Base-by-base conservation (phyloP, 2,329 filamentous ascomycete genomes). In the Aphanoascus verrucosus region DNA sequence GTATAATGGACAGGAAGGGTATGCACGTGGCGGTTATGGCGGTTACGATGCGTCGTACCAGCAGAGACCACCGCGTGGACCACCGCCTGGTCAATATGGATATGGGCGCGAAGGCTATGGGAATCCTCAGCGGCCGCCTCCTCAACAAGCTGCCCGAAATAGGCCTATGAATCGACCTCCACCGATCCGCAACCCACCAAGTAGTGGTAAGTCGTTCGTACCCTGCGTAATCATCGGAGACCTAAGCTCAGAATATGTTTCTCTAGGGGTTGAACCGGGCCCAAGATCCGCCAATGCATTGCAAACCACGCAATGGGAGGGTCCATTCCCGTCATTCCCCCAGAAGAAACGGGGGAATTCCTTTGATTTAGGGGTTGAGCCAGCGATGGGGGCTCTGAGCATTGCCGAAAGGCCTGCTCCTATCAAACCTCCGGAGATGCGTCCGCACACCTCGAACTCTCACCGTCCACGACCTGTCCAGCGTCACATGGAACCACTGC, bases 261-360 rank as follows among this genome's bases (percentile, higher is more conserved):
- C 23, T 37, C 2, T 35, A 54, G 45, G 37, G 9, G 37, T 46
- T 38, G 47, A 49, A 19, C 46, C 41, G n/a, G 47, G 34, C 2
- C 46, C 46, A 1, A 56, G 38, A 41, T 56, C 49, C 14, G 44
- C 37, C 7, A 51, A 72, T 69, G 34, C 67, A 72, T 43, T 65
- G 68, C 41, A 62, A 60, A 23, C 52, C 65, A 38, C 57, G 67
- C 34, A 31, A 28, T 77, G 70, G 65, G 76, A 79, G 54, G 75
- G 72, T 58, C 75, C 75, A 2, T 78, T 77, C 53, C 74, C 75
- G 23, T 62, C 68, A 4, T 75, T 65, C 56, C 69, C 60, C 45
- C 52, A 59, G 44, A 62, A 60, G 54, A 63, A 60, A 54, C 64
- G 58, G 57, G 67, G 62, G 64, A 71, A 64, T 7, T 63, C 66